Conservation (phyloP, 768 basidiomycete genomes). For the Nidula microcarpa region DNA sequence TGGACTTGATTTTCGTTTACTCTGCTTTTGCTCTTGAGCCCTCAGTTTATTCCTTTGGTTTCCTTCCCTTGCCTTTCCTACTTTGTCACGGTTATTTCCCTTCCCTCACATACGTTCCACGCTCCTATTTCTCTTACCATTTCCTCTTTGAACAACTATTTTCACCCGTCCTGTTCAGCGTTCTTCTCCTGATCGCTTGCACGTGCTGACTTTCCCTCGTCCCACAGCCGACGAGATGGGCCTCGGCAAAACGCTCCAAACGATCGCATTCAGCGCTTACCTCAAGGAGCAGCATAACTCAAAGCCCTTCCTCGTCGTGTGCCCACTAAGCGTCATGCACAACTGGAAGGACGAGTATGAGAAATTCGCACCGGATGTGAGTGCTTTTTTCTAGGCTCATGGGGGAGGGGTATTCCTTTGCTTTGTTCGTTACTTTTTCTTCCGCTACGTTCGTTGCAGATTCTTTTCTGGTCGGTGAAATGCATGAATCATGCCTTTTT, state of each 20-base stretch:
- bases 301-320: conserved; percentile 83
- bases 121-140: not conserved
- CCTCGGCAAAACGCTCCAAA: conserved; percentile 92
- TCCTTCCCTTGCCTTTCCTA: not conserved
- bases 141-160: not conserved
- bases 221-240: conserved; percentile 91
- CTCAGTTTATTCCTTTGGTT: not conserved
- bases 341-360: conserved; percentile 87
- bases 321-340: conserved; percentile 89
- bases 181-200: too few species aligned
- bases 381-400: conserved; percentile 11
- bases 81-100: not conserved
- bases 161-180: too few species aligned
- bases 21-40: too few species aligned
- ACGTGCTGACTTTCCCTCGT: not conserved
- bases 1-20: too few species aligned
- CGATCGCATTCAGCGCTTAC: conserved; percentile 90
- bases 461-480: too few species aligned
- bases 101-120: not conserved
- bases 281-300: conserved; percentile 70
- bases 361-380: conserved; percentile 77
- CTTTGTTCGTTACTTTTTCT: too few species aligned
- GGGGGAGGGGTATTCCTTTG: too few species aligned
- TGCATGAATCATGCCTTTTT: too few species aligned
- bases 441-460: too few species aligned